Base-by-base conservation (phyloP, 345 rosid species). In the Lenwebbia sp. region DNA sequence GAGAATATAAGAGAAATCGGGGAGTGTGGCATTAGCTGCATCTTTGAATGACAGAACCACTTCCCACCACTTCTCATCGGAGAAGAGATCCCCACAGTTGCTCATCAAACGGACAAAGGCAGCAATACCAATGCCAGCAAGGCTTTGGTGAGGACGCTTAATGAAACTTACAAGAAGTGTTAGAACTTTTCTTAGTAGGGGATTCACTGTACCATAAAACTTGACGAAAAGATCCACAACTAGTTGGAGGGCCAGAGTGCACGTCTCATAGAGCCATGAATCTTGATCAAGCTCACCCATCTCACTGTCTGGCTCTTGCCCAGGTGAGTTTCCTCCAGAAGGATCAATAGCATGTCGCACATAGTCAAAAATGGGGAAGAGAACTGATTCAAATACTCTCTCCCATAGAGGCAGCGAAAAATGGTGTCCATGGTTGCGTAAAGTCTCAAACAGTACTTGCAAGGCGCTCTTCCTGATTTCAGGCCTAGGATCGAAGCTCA, bases 221-320 rank as follows among this genome's bases (percentile, higher is more conserved):
- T 92, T 97, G 89, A 97, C 98, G 90, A 97, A 97, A 87, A 97
- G 98, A 95, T 97, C 99, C 82, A 97, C 99, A 54, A 97, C 99
- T 86, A 97, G 91, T 90, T 97, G 98, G 58, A 97, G 95, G 88
- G 99, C 98, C 91, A 97, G 89, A n/a, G 99, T 97, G 91, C 99
- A 96, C n/a, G 99, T 97, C 94, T 96, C 99, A 81, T 97, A 97
- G 53, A 97, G 96, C 99, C 99, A 97, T 62, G 98, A 95, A 93
- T 97, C 99, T 90, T 94, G 99, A 88, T 97, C 99, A 82, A 92
- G 95, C 90, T 95, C 99, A 84, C 89, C 94, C 11, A 76, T 82
- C 82, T 93, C 96, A 88, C 90, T 86, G 89, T 90, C 94, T 83
- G 86, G 90, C 88, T 89, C 98, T 86, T 92, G 95, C 54, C 89